Evolutionary conservation across 2,329 filamentous ascomycete genomes (phyloP), one percentile per base, ranked within the genome.

Genomic region (Penicillium brasilianum): DNA sequence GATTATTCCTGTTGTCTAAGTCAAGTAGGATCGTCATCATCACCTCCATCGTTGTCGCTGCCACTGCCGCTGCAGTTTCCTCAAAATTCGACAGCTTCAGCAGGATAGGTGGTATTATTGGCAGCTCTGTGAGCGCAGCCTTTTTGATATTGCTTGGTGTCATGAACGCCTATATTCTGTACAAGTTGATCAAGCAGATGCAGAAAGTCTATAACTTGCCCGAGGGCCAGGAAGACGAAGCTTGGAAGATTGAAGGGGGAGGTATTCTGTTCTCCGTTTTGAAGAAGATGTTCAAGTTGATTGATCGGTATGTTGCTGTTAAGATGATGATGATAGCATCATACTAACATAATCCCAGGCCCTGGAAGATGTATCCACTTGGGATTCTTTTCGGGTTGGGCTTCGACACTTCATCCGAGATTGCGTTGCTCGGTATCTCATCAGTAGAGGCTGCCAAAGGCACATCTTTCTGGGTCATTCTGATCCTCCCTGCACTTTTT

Each of bases 281-380:
- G 56, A 87, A 90, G 60, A 86, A 82, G 62, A 83, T 96, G 62
- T 97, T 98, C 77, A 87, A 86, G 44, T 80, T 96, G 25, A 85
- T 89, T 69, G 83, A 89, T 67, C 77, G 81, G 74, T 82, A 64
- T 36, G 70, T 60, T 14, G 14, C 4, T 50, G 1, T 43, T 25
- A 9, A 8, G 11, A 2, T 10, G 4, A 4, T 18, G 14, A 25
- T 28, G 0, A 28, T 16, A n/a, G 6, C 20, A 25, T 8, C 41
- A 46, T 14, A 48, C 22, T 48, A 20, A 61, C 28, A n/a, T 25
- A 4, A 37, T 43, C 10, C 8, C 49, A 80, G 79, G 1, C 77
- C 79, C 0, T 98, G 94, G 94, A 98, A 98, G 77, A 97, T 97
- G 93, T 95, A 96, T 68, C 93, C 92, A 0, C 81, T 97, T 0